Evolutionary conservation across 176 grass and related monocot genomes (phyloP), one percentile per base, ranked within the genome.

Genomic region (Hsuehochloa calcarea): DNA sequence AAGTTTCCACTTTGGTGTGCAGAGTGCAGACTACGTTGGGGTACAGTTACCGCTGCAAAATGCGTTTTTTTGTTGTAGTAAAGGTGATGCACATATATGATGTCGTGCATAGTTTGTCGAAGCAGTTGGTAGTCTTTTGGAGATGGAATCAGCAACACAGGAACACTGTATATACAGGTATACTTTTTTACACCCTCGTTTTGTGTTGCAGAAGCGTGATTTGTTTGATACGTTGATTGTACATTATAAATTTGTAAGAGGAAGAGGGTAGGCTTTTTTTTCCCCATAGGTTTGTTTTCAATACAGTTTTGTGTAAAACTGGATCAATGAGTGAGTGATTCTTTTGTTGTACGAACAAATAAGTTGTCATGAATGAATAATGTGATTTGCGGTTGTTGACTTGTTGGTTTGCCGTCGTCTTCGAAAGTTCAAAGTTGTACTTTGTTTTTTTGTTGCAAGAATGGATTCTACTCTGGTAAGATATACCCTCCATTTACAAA

Each of bases 21-120:
- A 68, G 41, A 54, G 29, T 64, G 44, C 35, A 77, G 58, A 72
- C 49, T 78, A 79, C 16, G 72, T 55, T 5, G 77, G 80, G 54
- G 17, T 63, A 25, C 35, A 8, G 38, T 10, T 70, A 54, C 22
- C 80, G n/a, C 10, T 22, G 22, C 70, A 27, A 27, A 38, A 29
- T 29, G 0, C 11, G 3, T 60, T 73, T 67, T 20, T 70, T 60
- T 51, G 20, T 39, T 29, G 64, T 72, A 62, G 70, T 62, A 58
- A 77, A 82, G 55, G 22, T 46, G 26, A 47, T 86, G 44, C 59
- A 20, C 47, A 58, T 77, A 73, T 66, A 77, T 88, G 65, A 64
- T 72, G 72, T 27, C 82, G 65, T 86, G 83, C 66, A 82, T 77
- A 90, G 83, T 82, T 34, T 77, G 34, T 78, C 65, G 72, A 69